phyloP scores from a whole-genome alignment of 2,329 filamentous ascomycete genomes.

The Orbilia javanica region DNA sequence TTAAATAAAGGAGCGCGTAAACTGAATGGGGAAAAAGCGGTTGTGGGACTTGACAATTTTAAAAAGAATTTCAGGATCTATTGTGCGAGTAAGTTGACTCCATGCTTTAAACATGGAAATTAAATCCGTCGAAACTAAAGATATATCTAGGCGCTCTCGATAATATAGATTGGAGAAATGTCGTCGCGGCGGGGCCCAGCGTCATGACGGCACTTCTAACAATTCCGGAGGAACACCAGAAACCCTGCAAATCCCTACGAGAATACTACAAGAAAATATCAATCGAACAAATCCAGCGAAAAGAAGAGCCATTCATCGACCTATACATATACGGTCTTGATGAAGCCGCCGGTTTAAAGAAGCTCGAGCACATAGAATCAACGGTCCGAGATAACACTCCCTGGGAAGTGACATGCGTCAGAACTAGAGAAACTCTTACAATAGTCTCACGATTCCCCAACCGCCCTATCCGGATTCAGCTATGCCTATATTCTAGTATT shows the following conservation, averaged over 20 bases:
- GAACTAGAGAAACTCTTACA: conserved; percentile 89
- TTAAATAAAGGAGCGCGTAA: conserved; percentile 74
- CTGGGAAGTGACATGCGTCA: conserved; percentile 71
- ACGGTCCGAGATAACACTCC: conserved; percentile 80
- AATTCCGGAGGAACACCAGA: conserved; percentile 72
- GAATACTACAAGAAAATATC: conserved; percentile 80
- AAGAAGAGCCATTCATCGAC: conserved; percentile 69
- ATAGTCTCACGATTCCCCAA: conserved; percentile 86
- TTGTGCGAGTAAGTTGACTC: conserved; percentile 73
- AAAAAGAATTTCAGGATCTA: conserved; percentile 84
- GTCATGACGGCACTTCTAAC: conserved; percentile 83
- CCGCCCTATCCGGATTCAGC: conserved; percentile 84
- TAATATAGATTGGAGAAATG: conserved; percentile 77
- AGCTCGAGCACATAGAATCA: conserved; percentile 84
- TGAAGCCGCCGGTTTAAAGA: conserved; percentile 82
- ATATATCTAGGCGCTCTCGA: conserved; percentile 14
- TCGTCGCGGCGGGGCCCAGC: conserved; percentile 84
- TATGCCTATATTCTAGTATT: conserved; percentile 84
- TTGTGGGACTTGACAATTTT: conserved; percentile 78
- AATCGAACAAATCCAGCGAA: background rate
- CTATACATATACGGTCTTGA: conserved; percentile 82
- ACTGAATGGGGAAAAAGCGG: conserved; percentile 74
- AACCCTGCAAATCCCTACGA: conserved; percentile 74
- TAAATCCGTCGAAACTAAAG: conserved; percentile 1
- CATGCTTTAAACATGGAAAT: background rate